Evolutionary conservation across 1,284 basidiomycete genomes (phyloP).

Genomic region (Tylopilus orsonianus): DNA sequence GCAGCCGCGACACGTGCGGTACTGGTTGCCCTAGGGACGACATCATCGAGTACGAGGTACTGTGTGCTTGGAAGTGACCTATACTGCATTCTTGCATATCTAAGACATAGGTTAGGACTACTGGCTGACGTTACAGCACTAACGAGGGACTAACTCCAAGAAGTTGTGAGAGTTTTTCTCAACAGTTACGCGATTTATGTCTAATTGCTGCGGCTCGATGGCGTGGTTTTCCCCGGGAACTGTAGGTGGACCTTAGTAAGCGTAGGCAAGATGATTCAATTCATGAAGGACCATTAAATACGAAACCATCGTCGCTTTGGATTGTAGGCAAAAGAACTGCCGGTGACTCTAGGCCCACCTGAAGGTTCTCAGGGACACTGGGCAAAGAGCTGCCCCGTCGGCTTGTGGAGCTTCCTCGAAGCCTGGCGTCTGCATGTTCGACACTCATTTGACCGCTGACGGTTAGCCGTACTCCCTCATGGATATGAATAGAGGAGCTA

Average conservation of each 20-base stretch:
- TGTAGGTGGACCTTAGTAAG: slow-evolving; percentile 10
- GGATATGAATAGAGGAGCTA: slow-evolving; percentile 52
- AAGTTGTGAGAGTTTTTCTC: slow-evolving; percentile 78
- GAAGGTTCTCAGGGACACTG: slow-evolving; percentile 45
- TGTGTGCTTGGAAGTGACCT: slow-evolving; percentile 50
- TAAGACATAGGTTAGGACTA: slow-evolving; percentile 29
- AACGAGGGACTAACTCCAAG: slow-evolving; percentile 55
- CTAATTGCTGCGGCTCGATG: slow-evolving; percentile 52
- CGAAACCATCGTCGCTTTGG: slow-evolving; percentile 58
- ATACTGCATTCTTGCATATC: slow-evolving; percentile 76
- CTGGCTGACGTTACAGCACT: background rate
- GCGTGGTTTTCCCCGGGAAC: slow-evolving; percentile 37
- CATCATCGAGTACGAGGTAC: slow-evolving; percentile 58
- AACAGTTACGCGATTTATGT: slow-evolving; percentile 54
- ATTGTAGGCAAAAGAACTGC: slow-evolving; percentile 40
- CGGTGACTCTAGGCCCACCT: slow-evolving; percentile 48
- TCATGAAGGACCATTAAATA: slow-evolving; percentile 52
- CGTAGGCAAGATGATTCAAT: background rate
- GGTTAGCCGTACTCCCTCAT: slow-evolving; percentile 38
- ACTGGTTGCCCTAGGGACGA: slow-evolving; percentile 64
- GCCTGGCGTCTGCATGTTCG: slow-evolving; percentile 49
- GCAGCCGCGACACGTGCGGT: slow-evolving; percentile 74
- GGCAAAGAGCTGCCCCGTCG: slow-evolving; percentile 51
- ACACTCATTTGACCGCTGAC: slow-evolving; percentile 49
- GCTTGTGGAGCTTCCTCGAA: slow-evolving; percentile 55